Conservation (phyloP, 805 yeast species). For the Candida tibetensis region DNA sequence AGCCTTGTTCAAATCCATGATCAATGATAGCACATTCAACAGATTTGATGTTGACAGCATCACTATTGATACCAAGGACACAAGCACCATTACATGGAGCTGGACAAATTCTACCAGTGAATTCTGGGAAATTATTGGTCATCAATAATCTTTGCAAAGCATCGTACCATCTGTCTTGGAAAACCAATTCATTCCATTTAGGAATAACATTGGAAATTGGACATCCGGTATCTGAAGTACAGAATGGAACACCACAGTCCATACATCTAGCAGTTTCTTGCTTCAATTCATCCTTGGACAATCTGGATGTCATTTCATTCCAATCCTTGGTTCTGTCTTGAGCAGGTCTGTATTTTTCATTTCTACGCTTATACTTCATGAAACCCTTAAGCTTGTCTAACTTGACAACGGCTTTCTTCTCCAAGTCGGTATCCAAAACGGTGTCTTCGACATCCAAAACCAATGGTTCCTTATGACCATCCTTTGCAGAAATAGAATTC, state of each 20-base stretch:
- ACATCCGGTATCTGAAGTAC: constrained; percentile 97
- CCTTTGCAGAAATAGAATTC: constrained; percentile 23
- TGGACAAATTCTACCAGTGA: constrained; percentile 97
- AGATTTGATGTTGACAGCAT: constrained; percentile 94
- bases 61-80: constrained; percentile 87
- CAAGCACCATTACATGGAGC: constrained; percentile 98
- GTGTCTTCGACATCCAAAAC: constrained; percentile 89
- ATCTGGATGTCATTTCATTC: constrained; percentile 81
- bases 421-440: constrained; percentile 63
- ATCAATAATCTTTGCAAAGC: constrained; percentile 87
- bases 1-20: constrained; percentile 93
- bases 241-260: constrained; percentile 99
- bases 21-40: constrained; percentile 96
- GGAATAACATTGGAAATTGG: constrained; percentile 97
- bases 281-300: constrained; percentile 81
- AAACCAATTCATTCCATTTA: constrained; percentile 95
- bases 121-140: constrained; percentile 98
- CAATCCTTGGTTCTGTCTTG: constrained; percentile 80
- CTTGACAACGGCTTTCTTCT: constrained; percentile 57
- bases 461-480: constrained; percentile 63
- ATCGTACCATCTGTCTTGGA: constrained; percentile 90
- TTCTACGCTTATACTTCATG: constrained; percentile 87
- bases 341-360: constrained; percentile 81
- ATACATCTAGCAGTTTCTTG: constrained; percentile 96
- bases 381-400: constrained; percentile 86